Evolutionary conservation across 176 grass and related monocot species (phyloP).

Genomic region (Ampelocalamus luodianensis): DNA sequence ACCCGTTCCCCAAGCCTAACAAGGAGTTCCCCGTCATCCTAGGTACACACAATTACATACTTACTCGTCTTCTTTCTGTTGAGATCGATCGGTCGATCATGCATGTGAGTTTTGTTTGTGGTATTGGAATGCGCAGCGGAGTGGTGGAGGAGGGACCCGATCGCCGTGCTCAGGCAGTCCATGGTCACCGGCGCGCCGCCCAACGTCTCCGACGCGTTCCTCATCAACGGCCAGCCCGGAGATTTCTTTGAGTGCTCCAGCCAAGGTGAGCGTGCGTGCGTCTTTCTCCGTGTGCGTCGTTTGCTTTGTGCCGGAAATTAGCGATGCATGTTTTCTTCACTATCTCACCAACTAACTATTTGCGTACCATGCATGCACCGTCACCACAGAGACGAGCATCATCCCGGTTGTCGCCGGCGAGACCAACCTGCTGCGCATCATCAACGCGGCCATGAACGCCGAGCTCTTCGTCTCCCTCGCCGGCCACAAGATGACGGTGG

Average conservation of each 20-base stretch:
- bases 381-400: conserved; percentile 64
- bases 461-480: conserved; percentile 93
- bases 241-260: conserved; percentile 73
- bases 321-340: neutral
- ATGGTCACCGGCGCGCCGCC: conserved; percentile 74
- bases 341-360: neutral
- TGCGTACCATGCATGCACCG: neutral
- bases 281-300: neutral
- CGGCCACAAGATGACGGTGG: conserved; percentile 84
- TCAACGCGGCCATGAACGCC: conserved; percentile 77
- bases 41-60: conserved; percentile 17
- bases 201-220: conserved; percentile 70
- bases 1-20: conserved; percentile 71
- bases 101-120: neutral
- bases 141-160: conserved; percentile 83
- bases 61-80: neutral
- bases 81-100: neutral
- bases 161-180: conserved; percentile 70
- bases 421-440: conserved; percentile 72
- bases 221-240: conserved; percentile 92
- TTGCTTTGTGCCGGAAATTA: neutral
- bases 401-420: conserved; percentile 69
- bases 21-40: conserved; percentile 71
- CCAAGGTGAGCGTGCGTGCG: conserved; percentile 50
- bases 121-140: conserved; percentile 48